These are phyloP conservation scores for Pyrenula aspistea DNA, from an alignment of 495 filamentous ascomycete species.

Conservation along the genomic window DNA sequence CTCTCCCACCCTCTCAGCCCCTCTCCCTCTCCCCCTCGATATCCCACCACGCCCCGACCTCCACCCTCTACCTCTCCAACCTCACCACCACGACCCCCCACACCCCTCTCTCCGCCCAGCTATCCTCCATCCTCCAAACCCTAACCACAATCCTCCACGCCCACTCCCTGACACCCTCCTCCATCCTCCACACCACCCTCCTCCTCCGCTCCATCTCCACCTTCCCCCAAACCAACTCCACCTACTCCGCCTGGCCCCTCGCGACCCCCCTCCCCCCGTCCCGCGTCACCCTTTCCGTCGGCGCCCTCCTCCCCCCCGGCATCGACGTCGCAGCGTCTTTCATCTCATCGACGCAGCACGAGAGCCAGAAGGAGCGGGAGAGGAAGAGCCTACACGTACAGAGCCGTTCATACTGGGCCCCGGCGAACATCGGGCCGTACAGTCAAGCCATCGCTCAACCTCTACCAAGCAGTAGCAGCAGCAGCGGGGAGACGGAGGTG, in stretches of 20 bases:
- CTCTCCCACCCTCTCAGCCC: neutral
- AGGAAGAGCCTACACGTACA: slow-evolving; percentile 75
- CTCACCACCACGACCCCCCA: neutral
- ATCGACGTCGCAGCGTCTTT: slow-evolving; percentile 51
- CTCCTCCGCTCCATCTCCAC: slow-evolving; percentile 68
- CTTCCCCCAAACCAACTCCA: slow-evolving; percentile 59
- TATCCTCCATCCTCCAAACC: neutral
- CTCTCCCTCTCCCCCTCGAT: neutral
- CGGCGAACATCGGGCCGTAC: slow-evolving; percentile 95
- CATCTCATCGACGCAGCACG: slow-evolving; percentile 25
- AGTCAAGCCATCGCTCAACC: slow-evolving; percentile 72
- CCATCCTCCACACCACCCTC: slow-evolving; percentile 39
- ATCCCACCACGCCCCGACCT: neutral
- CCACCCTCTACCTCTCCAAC: neutral
- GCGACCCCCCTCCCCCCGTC: slow-evolving; percentile 69
- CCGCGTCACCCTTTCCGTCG: slow-evolving; percentile 71
- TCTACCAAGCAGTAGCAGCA: slow-evolving; percentile 12
- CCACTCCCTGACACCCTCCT: neutral
- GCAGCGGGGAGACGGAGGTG: slow-evolving; percentile 10
- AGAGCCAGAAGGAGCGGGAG: slow-evolving; percentile 6
- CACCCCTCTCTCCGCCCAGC: neutral
- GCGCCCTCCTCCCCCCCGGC: slow-evolving; percentile 41
- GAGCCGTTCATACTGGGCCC: slow-evolving; percentile 91
- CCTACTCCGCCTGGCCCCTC: slow-evolving; percentile 60
- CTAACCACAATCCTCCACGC: neutral